Conservation (phyloP, 2,329 filamentous ascomycete species). For the Aquanectria penicillioides region DNA sequence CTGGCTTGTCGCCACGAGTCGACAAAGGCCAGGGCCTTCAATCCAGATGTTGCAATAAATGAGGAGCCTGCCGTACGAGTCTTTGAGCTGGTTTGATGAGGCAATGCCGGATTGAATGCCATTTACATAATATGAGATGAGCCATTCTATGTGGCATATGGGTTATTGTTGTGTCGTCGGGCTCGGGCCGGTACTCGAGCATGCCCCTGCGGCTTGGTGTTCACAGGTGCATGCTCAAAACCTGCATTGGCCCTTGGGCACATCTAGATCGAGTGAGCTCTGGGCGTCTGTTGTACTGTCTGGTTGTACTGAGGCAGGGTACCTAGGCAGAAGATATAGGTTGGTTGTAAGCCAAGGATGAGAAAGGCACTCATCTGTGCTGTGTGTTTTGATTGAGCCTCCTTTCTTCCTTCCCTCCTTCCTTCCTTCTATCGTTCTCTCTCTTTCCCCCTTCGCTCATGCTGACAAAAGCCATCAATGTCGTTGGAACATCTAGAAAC, state of each 20-base stretch:
- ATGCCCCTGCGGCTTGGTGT: constrained; percentile 6
- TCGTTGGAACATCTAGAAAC: constrained; percentile 22
- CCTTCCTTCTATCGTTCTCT: no score
- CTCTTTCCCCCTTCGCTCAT: neutral
- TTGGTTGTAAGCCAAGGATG: neutral
- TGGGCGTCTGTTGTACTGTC: constrained; percentile 4
- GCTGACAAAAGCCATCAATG: constrained; percentile 24
- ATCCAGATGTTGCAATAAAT: neutral
- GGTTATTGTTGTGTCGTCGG: constrained; percentile 7
- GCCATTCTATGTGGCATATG: no score
- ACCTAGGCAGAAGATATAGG: neutral
- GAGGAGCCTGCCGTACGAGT: neutral
- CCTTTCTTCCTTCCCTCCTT: no score
- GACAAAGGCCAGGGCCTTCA: neutral
- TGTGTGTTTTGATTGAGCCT: no score
- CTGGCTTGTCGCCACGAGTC: neutral
- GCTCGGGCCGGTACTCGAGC: constrained; percentile 9
- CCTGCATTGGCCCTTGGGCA: constrained; percentile 1
- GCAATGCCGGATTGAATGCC: no score
- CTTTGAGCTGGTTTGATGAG: neutral
- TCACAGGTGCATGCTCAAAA: constrained; percentile 7
- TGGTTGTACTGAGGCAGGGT: constrained; percentile 1
- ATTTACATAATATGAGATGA: no score
- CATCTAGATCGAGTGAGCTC: constrained; percentile 9
- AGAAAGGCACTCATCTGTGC: no score